Base-by-base conservation (phyloP, 106 monocot genomes). In the Dactylorhiza incarnata region DNA sequence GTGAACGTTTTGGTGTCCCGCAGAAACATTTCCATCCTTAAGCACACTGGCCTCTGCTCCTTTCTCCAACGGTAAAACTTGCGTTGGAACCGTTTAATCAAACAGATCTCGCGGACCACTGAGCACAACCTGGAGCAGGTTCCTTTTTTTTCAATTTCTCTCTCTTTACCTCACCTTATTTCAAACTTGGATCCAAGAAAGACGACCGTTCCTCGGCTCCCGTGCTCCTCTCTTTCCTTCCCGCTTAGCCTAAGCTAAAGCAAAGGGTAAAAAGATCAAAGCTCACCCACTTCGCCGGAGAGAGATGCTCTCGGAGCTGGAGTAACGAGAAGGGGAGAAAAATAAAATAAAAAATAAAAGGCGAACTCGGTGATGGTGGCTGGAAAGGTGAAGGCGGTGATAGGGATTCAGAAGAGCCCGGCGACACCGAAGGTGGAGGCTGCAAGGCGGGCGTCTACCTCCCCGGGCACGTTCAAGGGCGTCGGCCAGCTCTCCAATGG, bases 361-460 rank as follows among this genome's bases (percentile, higher is more conserved):
- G 5, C 6, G 8, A 71, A 71, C 0, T 1, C 26, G 13, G 26
- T 15, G 47, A 95, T 95, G 95, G 95, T 95, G 29, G 88, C 92
- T 9, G 90, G 90, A 7, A 90, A 88, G 78, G 90, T 95, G 55
- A 95, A 87, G 82, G 86, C 92, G 51, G 92, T 88, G 53, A 95
- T 95, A 85, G 90, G 95, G 49, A 82, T 95, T 81, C 95, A 92
- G 72, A 78, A 76, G 63, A 90, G 85, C 85, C 86, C 93, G 6
- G 24, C 83, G 20, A 85, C 88, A 4, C 90, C 95, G 2, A 88
- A 85, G 75, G 6, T 68, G 9, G 77, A 78, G 13, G 23, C 44
- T n/a, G 49, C 88, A 17, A 74, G 83, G 11, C 71, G 81, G 24
- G 58, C 83, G 4, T 79, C 82, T 14, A 74, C 67, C 29, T 80